These are phyloP conservation scores for Ceratobasidium sp. DNA, from an alignment of 1,284 basidiomycete genomes.

Conservation along the genomic window DNA sequence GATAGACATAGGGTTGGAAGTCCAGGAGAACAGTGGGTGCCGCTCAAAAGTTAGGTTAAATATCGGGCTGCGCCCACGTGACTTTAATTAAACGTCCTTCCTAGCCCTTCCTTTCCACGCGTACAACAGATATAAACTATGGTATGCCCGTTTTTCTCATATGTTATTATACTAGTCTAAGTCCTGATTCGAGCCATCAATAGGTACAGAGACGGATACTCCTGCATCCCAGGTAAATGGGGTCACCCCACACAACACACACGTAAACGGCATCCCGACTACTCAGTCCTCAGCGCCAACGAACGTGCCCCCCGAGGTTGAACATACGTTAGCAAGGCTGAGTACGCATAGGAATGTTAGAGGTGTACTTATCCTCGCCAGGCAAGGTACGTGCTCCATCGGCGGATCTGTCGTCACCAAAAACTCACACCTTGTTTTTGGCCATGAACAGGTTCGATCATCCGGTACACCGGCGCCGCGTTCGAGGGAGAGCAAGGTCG, in stretches of 20 bases:
- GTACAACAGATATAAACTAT: neutral
- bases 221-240: slow-evolving; percentile 21
- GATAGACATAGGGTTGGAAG: slow-evolving; percentile 8
- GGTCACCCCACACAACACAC: neutral
- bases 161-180: slow-evolving; percentile 17
- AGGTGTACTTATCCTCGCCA: slow-evolving; percentile 85
- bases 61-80: neutral
- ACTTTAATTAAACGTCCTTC: neutral
- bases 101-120: neutral
- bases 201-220: slow-evolving; percentile 26
- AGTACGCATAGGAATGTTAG: slow-evolving; percentile 85
- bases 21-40: too few relatives aligned
- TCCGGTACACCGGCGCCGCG: slow-evolving; percentile 83
- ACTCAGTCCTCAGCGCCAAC: neutral
- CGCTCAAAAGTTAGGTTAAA: neutral
- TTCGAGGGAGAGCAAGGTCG: slow-evolving; percentile 88
- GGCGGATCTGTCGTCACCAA: neutral
- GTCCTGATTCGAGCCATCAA: slow-evolving; percentile 35
- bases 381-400: slow-evolving; percentile 41
- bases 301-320: slow-evolving; percentile 69
- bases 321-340: slow-evolving; percentile 79
- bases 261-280: slow-evolving; percentile 3
- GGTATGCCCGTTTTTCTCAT: slow-evolving; percentile 5
- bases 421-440: slow-evolving; percentile 56
- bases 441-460: slow-evolving; percentile 70